Evolutionary conservation across 2,329 filamentous ascomycete species (phyloP).

Genomic region (Alternaria sp.): DNA sequence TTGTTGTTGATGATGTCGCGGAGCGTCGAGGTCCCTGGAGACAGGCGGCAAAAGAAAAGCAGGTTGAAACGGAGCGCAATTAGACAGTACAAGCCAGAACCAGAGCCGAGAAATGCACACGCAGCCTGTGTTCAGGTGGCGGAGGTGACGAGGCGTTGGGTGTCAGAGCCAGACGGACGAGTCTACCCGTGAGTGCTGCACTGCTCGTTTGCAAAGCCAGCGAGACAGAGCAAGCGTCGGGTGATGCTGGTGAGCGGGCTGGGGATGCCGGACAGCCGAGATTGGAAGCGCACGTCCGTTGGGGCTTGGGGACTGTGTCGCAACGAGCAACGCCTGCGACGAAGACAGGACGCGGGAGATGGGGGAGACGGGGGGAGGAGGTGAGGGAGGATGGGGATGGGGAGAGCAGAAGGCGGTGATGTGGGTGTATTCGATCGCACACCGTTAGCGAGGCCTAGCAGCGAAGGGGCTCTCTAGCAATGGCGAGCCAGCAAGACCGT

Average conservation of each 20-base stretch:
- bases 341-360: conserved; percentile 19
- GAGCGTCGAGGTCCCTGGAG: conserved; percentile 18
- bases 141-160: conserved; percentile 18
- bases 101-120: conserved; percentile 18
- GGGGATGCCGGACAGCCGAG: conserved; percentile 21
- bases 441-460: conserved; percentile 19
- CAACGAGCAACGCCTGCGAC: conserved; percentile 33
- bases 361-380: conserved; percentile 18
- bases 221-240: conserved; percentile 22
- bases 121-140: conserved; percentile 13
- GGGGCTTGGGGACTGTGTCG: conserved; percentile 20
- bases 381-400: conserved; percentile 13
- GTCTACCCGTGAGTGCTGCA: conserved; percentile 13
- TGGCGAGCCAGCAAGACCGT: conserved; percentile 9
- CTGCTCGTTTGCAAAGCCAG: conserved; percentile 14
- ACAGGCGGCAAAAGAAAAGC: conserved; percentile 19
- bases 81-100: conserved; percentile 20
- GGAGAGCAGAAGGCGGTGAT: conserved; percentile 16
- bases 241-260: conserved; percentile 14
- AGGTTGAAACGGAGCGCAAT: conserved; percentile 27
- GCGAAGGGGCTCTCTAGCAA: conserved; percentile 10
- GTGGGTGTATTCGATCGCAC: conserved; percentile 12
- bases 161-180: conserved; percentile 17
- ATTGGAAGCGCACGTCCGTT: conserved; percentile 21
- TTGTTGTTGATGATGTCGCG: conserved; percentile 24